Base-by-base conservation (phyloP, 2,329 filamentous ascomycete genomes). In the Chaetomiaceae sp. region DNA sequence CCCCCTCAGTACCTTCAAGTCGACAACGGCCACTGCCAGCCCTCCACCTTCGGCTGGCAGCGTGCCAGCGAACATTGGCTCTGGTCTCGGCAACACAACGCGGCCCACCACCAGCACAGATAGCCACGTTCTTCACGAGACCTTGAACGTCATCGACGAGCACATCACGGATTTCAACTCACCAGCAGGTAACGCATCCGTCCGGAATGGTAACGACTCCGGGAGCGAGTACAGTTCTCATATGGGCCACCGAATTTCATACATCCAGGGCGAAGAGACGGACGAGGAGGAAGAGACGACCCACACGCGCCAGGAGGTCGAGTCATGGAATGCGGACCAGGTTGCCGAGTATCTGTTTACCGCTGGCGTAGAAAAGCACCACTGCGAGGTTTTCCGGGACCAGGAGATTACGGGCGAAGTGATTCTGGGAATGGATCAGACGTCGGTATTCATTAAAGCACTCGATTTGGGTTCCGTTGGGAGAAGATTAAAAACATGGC, bases 391-490 rank as follows among this genome's bases (percentile, higher is more conserved):
- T 3, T 99, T 99, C 65, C 79, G 86, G 61, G 91, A 97, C 64
- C 92, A 99, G 69, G 94, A 99, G 68, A 97, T 99, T 53, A 86
- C 88, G 2, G 94, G 94, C 44, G 91, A 97, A 64, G 92, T 97
- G 4, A 73, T 99, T 34, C 73, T 99, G 48, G 89, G 89, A 48
- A 95, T 97, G 89, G 90, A 96, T 63, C 92, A 96, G 72, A 89
- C 89, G 53, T 95, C 94, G 34, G 78, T 97, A 14, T 95, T 96
- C 67, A 86, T 97, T 74, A 96, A 96, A 66, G 91, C 94, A 42
- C 95, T 96, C 63, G 89, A 96, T 61, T 78, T 97, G 60, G 92
- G 92, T 16, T 89, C 91, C 3, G 91, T 97, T 61, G 92, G 92
- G 8, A 81, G 89, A 53, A 81, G 92, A 56, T 73, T 97, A 57